Conservation (phyloP, 2,329 filamentous ascomycete species). For the Dothistroma pini region DNA sequence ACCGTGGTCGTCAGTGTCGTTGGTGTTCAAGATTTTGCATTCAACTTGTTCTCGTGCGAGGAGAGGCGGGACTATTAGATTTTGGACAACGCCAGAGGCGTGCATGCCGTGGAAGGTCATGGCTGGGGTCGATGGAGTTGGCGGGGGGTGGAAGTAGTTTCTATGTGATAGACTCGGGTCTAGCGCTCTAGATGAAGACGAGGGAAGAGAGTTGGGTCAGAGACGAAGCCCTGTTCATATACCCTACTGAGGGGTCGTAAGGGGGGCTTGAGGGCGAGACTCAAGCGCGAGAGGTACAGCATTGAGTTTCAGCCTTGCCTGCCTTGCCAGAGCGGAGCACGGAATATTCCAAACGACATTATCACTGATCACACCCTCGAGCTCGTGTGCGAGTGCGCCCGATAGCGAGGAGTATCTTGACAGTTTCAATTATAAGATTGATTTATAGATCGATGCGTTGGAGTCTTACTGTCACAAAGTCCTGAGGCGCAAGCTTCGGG, state of each 20-base stretch:
- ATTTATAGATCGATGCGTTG: too few relatives aligned
- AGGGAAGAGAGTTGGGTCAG: neutral
- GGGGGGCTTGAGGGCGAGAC: neutral
- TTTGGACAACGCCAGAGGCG: neutral
- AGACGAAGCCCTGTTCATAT: neutral
- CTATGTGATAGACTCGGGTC: neutral
- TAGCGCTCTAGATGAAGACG: neutral
- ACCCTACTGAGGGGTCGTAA: neutral
- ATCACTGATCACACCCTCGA: too few relatives aligned
- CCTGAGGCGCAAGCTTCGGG: too few relatives aligned
- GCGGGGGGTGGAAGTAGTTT: neutral
- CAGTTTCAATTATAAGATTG: too few relatives aligned
- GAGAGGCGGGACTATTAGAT: neutral
- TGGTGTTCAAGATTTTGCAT: too few relatives aligned
- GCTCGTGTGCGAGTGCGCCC: too few relatives aligned
- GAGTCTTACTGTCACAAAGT: too few relatives aligned
- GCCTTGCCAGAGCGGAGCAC: neutral
- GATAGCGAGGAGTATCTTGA: too few relatives aligned
- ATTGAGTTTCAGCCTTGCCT: neutral
- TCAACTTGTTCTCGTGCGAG: neutral
- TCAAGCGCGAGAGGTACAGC: neutral
- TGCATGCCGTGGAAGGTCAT: neutral
- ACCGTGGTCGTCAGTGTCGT: neutral
- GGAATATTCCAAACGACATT: too few relatives aligned
- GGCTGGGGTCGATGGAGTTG: neutral